Evolutionary conservation across 495 filamentous ascomycete genomes (phyloP), one percentile per base, ranked within the genome.

Genomic region (Hypoxylon lienhwacheense): DNA sequence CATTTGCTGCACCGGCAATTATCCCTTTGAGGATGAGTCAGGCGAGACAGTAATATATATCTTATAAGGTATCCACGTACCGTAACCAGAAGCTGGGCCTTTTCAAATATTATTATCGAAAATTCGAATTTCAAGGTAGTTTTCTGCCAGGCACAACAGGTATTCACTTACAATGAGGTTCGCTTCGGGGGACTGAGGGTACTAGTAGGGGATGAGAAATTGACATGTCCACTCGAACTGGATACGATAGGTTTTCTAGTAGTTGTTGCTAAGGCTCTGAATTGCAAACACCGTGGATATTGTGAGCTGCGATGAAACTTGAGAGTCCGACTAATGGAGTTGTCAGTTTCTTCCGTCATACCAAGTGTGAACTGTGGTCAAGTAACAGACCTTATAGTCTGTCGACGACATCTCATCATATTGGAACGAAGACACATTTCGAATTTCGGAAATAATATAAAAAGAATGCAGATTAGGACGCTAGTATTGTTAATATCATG

Each of bases 1-100:
- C 91, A 96, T 39, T 73, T 65, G 0, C 66, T 49, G 63, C 90
- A 96, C 40, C 83, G 87, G 63, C 90, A 96, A 62, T 91, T 88
- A 46, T 96, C 90, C 59, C 90, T 51, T 22, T 15, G 21, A 48
- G 53, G 8, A 24, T 61, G 42, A 54, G 58, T 26, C 20, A 32
- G 20, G 14, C 6, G 7, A n/a, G n/a, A 41, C 37, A 33, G 16
- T 28, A 8, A 16, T 11, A 22, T 24, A 37, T 19, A 2, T 34
- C n/a, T n/a, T 20, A 33, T 15, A 25, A 37, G 46, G 24, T 19
- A 15, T 15, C 11, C 10, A 48, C 70, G 59, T 47, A 73, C 73
- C 73, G 65, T 46, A 76, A 47, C 73, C 73, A 76, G 4, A 76
- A 39, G 17, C 63, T 59, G n/a, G 54, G 61, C 5, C 66, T 68